Base-by-base conservation (phyloP, 352 stramenopile genomes). In the Phytophthora tubulina region DNA sequence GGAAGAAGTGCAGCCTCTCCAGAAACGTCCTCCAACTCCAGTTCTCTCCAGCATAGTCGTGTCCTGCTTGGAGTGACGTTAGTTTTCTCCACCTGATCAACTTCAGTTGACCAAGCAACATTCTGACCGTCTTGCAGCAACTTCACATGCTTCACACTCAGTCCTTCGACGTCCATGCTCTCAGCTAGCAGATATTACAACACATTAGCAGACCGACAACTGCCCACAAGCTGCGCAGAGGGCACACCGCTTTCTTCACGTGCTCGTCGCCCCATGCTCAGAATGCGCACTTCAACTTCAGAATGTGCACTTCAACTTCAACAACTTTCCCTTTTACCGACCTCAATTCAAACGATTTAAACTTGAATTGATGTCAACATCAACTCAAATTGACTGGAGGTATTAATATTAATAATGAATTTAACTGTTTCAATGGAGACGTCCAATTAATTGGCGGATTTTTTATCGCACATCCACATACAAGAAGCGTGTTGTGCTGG, bases 21-120 rank as follows among this genome's bases (percentile, higher is more conserved):
- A 80, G 41, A 5, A 80, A 30, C 46, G 50, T 56, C 33, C 50
- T 42, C 55, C 68, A 73, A 44, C 63, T 54, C 72, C 72, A 75
- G 13, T 36, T 55, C 21, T 59, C 64, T 0, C 35, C 45, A 27
- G 13, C 13, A 49, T 44, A 38, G 35, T 52, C 41, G 33, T 53
- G 17, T 44, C 41, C 67, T 72, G 55, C 27, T 66, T 21, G 10
- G 11, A 52, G 15, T 27, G 33, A 36, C 21, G 1, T 55, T 62
- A 42, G 6, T 27, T 27, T 45, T 57, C 32, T 31, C 38, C 13
- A 52, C 21, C 15, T 52, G 30, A 0, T 21, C 41, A 58, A 44
- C 27, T 32, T 42, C 6, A 27, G 21, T 27, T 27, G 21, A 27
- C 21, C 21, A 27, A 57, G 31, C 17, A 48, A n/a, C 7, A 46